Percentiles rank a stretch among this genome's conserved stretches.
Evolutionary conservation across 805 yeast species (phyloP).

Genomic region (Naumovozyma baii): DNA sequence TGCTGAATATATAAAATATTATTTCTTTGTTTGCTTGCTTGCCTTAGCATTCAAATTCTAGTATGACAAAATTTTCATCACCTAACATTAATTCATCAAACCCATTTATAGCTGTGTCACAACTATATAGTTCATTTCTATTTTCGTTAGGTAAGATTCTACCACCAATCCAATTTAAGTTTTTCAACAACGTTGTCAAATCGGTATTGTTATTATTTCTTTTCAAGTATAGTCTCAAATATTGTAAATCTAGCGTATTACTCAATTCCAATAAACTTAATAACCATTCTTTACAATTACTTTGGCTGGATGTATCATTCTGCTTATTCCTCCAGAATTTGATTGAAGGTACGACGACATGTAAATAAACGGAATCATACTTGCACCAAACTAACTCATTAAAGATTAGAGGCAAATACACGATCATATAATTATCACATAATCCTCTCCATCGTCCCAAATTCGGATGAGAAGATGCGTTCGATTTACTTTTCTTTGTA

Average conservation of each 20-base stretch:
- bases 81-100: slow-evolving; percentile 13
- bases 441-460: slow-evolving; percentile 23
- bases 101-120: slow-evolving; percentile 1
- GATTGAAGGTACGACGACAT: slow-evolving; percentile 14
- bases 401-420: slow-evolving; percentile 19
- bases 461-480: too few relatives aligned
- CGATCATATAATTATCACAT: slow-evolving; percentile 19
- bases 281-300: slow-evolving; percentile 16
- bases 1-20: too few relatives aligned
- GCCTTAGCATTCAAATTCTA: slow-evolving; percentile 25
- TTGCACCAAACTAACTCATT: slow-evolving; percentile 21
- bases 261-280: slow-evolving; percentile 23
- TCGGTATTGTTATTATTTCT: slow-evolving; percentile 13
- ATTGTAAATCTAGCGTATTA: slow-evolving; percentile 8
- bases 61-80: slow-evolving; percentile 23
- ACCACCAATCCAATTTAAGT: slow-evolving; percentile 29
- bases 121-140: slow-evolving; percentile 6
- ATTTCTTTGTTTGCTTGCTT: too few relatives aligned
- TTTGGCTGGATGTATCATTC: background rate
- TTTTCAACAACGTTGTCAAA: slow-evolving; percentile 18
- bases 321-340: background rate
- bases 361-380: slow-evolving; percentile 11
- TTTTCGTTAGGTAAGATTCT: slow-evolving; percentile 23
- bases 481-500: too few relatives aligned
- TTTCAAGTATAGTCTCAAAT: slow-evolving; percentile 18